These are phyloP conservation scores for Diutina pseudorugosa DNA, from an alignment of 1,139 yeast genomes.

Conservation along the genomic window DNA sequence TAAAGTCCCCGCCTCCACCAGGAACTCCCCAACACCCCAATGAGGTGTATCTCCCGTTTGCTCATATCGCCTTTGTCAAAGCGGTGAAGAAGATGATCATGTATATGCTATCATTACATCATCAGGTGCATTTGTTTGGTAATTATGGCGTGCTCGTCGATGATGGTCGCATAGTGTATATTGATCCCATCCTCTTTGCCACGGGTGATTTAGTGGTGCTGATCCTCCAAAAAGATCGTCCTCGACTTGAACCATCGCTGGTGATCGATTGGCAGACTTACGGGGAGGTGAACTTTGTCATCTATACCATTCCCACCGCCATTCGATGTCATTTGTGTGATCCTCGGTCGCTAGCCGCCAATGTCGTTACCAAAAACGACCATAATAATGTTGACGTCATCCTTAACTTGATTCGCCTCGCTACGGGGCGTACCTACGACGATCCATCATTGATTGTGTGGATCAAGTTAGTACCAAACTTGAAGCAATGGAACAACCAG, in stretches of 20 bases:
- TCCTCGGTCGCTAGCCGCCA: constrained; percentile 10
- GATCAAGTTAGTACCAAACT: constrained; percentile 57
- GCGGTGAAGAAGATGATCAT: constrained; percentile 47
- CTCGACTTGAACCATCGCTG: neutral
- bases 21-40: constrained; percentile 9
- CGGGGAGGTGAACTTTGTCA: constrained; percentile 20
- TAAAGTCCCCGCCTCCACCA: constrained; percentile 8
- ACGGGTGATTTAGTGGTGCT: constrained; percentile 37
- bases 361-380: constrained; percentile 11
- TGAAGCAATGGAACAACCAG: constrained; percentile 55
- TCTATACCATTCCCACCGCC: constrained; percentile 68
- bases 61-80: constrained; percentile 43
- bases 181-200: constrained; percentile 45
- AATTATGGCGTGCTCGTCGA: constrained; percentile 28
- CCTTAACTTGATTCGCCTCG: constrained; percentile 32
- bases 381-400: constrained; percentile 16
- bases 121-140: constrained; percentile 38
- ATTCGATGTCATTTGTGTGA: constrained; percentile 53
- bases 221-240: constrained; percentile 1
- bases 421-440: constrained; percentile 38
- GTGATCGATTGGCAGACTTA: neutral
- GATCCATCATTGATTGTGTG: constrained; percentile 24
- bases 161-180: constrained; percentile 20
- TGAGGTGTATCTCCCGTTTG: constrained; percentile 24
- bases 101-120: constrained; percentile 29